A percentile compares a stretch with the other conserved stretches of the same genome.
These are phyloP conservation scores for Austroboletus niveus DNA, from an alignment of 1,284 basidiomycete species.

Conservation along the genomic window DNA sequence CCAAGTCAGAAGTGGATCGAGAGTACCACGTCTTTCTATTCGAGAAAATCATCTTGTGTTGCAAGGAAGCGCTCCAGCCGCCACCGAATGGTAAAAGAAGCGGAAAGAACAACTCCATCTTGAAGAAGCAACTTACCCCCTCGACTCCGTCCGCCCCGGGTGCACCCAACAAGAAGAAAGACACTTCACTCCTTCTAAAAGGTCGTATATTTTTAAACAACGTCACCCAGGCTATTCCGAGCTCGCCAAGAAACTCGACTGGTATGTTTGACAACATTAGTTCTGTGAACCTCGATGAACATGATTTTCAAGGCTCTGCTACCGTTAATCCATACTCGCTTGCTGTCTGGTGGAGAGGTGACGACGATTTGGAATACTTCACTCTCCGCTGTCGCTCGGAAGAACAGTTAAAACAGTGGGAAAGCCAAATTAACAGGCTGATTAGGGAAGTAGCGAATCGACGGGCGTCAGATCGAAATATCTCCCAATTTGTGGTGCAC, in stretches of 20 bases:
- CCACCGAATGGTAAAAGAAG: slow-evolving; percentile 56
- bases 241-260: slow-evolving; percentile 53
- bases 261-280: slow-evolving; percentile 45
- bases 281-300: slow-evolving; percentile 8
- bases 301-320: slow-evolving; percentile 37
- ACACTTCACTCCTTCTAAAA: slow-evolving; percentile 85
- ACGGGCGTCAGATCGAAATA: slow-evolving; percentile 58
- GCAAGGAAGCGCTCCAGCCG: slow-evolving; percentile 75
- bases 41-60: slow-evolving; percentile 98
- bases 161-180: slow-evolving; percentile 65
- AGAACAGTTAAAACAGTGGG: slow-evolving; percentile 93
- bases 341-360: slow-evolving; percentile 92
- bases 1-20: slow-evolving; percentile 94
- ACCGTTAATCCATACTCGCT: slow-evolving; percentile 59
- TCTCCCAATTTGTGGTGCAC: slow-evolving; percentile 40
- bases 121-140: slow-evolving; percentile 64
- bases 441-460: slow-evolving; percentile 71
- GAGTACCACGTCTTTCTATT: slow-evolving; percentile 99
- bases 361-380: slow-evolving; percentile 91
- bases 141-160: slow-evolving; percentile 46
- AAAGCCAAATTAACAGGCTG: slow-evolving; percentile 82
- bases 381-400: slow-evolving; percentile 91
- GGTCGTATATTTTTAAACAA: slow-evolving; percentile 98
- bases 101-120: slow-evolving; percentile 71
- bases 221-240: slow-evolving; percentile 75